phyloP scores from a whole-genome alignment of 257 asterid genomes.

The Nicotiana obtusifolia region DNA sequence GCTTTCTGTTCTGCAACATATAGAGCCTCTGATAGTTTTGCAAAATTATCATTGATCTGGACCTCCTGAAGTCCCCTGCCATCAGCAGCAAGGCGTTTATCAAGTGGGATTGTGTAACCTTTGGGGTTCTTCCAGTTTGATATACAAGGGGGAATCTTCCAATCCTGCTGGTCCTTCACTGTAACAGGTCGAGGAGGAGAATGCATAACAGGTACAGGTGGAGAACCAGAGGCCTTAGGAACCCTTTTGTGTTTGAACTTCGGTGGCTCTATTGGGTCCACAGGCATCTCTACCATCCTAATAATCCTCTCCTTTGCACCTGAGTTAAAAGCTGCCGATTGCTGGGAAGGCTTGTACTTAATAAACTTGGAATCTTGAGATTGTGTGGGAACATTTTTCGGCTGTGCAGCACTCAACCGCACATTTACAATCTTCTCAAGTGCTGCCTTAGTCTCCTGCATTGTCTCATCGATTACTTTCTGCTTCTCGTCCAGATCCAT shows the following conservation, averaged over 20 bases:
- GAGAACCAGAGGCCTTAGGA: constrained; percentile 92
- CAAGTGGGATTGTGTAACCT: constrained; percentile 92
- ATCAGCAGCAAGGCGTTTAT: constrained; percentile 93
- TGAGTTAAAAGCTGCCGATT: constrained; percentile 83
- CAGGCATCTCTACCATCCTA: constrained; percentile 92
- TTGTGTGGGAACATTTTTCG: constrained; percentile 70
- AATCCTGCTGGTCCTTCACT: constrained; percentile 89
- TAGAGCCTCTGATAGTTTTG: constrained; percentile 67
- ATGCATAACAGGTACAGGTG: constrained; percentile 96
- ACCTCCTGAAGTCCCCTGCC: constrained; percentile 97
- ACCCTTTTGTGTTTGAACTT: constrained; percentile 92
- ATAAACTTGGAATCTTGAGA: constrained; percentile 78
- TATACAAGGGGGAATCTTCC: constrained; percentile 94
- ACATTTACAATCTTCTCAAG: constrained; percentile 89
- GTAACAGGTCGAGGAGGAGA: constrained; percentile 94
- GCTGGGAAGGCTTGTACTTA: constrained; percentile 95
- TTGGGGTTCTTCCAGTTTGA: constrained; percentile 96
- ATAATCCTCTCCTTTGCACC: constrained; percentile 94
- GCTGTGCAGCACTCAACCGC: constrained; percentile 93
- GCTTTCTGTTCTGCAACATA: constrained; percentile 91
- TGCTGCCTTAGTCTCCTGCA: constrained; percentile 78
- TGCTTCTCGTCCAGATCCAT: constrained; percentile 78
- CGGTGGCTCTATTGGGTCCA: constrained; percentile 91
- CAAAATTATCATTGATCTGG: constrained; percentile 85
- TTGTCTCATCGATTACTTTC: constrained; percentile 72